Percentiles rank a stretch among this genome's conserved stretches.
Conservation (phyloP, 352 stramenopile genomes). For the Thraustotheca clavata region DNA sequence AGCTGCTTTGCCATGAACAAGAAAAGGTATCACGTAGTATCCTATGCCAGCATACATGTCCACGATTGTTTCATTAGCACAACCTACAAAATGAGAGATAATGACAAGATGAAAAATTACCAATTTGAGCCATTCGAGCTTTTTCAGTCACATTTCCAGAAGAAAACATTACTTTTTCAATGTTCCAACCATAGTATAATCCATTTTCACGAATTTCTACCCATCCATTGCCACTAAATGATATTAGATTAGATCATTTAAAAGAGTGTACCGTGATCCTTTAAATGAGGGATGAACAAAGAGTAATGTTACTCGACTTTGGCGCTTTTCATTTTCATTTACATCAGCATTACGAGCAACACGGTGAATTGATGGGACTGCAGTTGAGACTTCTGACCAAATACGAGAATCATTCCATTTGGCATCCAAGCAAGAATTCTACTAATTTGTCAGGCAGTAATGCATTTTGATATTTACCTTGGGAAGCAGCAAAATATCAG, state of each 20-base stretch:
- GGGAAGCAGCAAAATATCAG: slow-evolving; percentile 60
- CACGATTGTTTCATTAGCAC: slow-evolving; percentile 84
- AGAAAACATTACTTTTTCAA: slow-evolving; percentile 96
- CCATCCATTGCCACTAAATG: slow-evolving; percentile 37
- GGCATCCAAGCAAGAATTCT: slow-evolving; percentile 43
- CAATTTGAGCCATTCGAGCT: slow-evolving; percentile 84
- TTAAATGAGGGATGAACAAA: slow-evolving; percentile 35
- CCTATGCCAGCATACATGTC: slow-evolving; percentile 97
- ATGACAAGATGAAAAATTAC: not conserved
- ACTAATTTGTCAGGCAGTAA: not conserved
- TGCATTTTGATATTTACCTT: slow-evolving; percentile 22
- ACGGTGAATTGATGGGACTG: slow-evolving; percentile 60
- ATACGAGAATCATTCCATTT: slow-evolving; percentile 33
- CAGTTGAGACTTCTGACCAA: slow-evolving; percentile 9
- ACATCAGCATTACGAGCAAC: slow-evolving; percentile 78
- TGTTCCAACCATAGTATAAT: slow-evolving; percentile 92
- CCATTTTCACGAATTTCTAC: slow-evolving; percentile 89
- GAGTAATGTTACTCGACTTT: slow-evolving; percentile 66
- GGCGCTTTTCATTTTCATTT: slow-evolving; percentile 63
- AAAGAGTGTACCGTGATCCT: not conserved
- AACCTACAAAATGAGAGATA: slow-evolving; percentile 30
- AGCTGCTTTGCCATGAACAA: slow-evolving; percentile 83
- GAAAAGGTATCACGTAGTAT: slow-evolving; percentile 95
- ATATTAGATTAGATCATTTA: slow-evolving; percentile 27
- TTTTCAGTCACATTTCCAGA: slow-evolving; percentile 96